Base-by-base conservation (phyloP, 176 grass and related monocot species). In the Zoysia pacifica region DNA sequence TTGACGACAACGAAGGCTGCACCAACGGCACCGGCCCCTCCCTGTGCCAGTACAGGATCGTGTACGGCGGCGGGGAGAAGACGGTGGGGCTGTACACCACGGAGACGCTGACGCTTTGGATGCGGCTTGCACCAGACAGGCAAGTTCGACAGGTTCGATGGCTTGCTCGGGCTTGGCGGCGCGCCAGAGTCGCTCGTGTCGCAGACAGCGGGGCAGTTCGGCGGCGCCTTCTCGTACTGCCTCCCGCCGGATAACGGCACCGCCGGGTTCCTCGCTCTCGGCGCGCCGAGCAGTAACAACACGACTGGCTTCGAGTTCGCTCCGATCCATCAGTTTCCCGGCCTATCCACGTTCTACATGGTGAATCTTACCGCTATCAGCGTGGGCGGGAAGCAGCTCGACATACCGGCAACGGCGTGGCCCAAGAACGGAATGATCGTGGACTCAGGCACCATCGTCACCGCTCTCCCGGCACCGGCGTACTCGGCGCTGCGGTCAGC, bases 201-300 rank as follows among this genome's bases (percentile, higher is more conserved):
- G 1, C 90, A 93, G 82, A 81, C 90, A 5, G 39, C 72, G 1
- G 4, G 15, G 2, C 38, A 41, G 1, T 93, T 87, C 43, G 88
- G 83, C 1, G 69, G 90, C 11, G 74, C 88, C 51, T 97, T 97
- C 77, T 73, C 88, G 0, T 93, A 93, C 81, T 93, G 94, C 84
- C 84, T 93, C 39, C 93, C 90, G 8, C 7, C 91, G 15, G 42
- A 62, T 1, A 51, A 72, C 35, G 62, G 65, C 67, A 63, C 61
- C 1, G 36, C 77, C 0, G 93, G 93, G 15, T 93, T 87, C 81
- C 79, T 97, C 14, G 45, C 59, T 20, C 88, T 97, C 6, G 90
- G 90, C 70, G 59, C 83, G 48, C 83, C 54, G 6, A 1, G 37
- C 16, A 62, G 59, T 16, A 11, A 47, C 49, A 39, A n/a, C n/a